Conservation (phyloP, 176 grass and related monocot genomes). For the Raddia guianensis region DNA sequence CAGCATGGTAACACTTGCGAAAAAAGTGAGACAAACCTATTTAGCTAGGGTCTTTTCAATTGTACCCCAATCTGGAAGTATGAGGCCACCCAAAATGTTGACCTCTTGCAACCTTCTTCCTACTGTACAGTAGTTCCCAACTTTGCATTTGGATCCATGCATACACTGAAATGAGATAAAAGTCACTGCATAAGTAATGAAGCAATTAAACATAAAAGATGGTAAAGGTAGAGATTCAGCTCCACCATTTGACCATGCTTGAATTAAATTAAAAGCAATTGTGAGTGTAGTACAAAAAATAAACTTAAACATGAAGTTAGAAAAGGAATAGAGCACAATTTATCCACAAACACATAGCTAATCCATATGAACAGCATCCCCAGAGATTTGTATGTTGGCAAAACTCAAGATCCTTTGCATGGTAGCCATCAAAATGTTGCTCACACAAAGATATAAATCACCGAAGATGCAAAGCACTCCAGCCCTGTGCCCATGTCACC, state of each 20-base stretch:
- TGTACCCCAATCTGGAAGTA: too few relatives aligned
- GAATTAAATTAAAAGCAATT: background rate
- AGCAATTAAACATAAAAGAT: background rate
- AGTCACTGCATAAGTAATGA: constrained; percentile 16
- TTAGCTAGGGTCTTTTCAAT: too few relatives aligned
- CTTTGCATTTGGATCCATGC: constrained; percentile 97
- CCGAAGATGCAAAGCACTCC: too few relatives aligned
- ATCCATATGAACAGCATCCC: constrained; percentile 26
- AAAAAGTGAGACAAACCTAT: too few relatives aligned
- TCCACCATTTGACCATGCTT: background rate
- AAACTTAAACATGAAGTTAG: constrained; percentile 11
- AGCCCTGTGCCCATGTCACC: too few relatives aligned
- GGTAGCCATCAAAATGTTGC: too few relatives aligned
- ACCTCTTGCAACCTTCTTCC: constrained; percentile 87
- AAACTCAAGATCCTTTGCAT: too few relatives aligned
- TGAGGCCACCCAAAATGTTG: background rate
- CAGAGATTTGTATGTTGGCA: background rate
- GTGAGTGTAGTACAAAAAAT: constrained; percentile 15
- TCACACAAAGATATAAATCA: too few relatives aligned
- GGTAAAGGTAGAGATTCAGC: constrained; percentile 14
- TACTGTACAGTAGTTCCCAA: constrained; percentile 89
- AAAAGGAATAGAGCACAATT: constrained; percentile 12
- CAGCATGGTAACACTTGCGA: too few relatives aligned
- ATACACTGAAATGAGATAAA: constrained; percentile 86
- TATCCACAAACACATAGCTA: constrained; percentile 21